These are phyloP conservation scores for Paecilomyces niveus DNA, from an alignment of 2,329 filamentous ascomycete genomes.

Conservation along the genomic window DNA sequence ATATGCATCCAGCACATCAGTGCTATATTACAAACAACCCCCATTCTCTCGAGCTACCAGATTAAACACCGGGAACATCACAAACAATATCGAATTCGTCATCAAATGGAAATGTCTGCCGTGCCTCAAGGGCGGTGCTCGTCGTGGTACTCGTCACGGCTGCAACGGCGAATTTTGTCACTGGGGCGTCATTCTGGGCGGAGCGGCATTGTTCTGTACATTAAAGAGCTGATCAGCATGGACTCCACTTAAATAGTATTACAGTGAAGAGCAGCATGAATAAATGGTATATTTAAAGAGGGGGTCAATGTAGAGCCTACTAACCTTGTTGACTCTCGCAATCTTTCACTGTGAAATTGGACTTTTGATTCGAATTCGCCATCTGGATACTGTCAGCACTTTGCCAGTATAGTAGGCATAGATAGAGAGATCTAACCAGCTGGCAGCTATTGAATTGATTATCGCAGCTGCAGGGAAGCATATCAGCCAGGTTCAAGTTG, in stretches of 20 bases:
- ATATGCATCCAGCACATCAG: not conserved
- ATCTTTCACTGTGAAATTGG: conserved; percentile 9
- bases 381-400: conserved; percentile 2
- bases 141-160: not conserved
- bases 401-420: not conserved
- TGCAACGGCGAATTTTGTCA: not conserved
- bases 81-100: conserved; percentile 14
- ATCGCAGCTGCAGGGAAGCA: conserved; percentile 10
- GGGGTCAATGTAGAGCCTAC: not conserved
- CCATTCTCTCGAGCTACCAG: not conserved
- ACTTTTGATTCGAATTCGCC: conserved; percentile 8
- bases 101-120: conserved; percentile 10
- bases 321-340: conserved; percentile 11
- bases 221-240: not conserved
- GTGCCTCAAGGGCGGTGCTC: not conserved
- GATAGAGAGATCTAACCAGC: conserved; percentile 2
- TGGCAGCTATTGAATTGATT: conserved; percentile 16
- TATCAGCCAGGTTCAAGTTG: not conserved
- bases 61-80: conserved; percentile 6
- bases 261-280: not conserved
- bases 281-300: not conserved
- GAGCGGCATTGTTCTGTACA: not conserved
- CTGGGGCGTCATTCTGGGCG: not conserved
- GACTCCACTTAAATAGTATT: too few species aligned
- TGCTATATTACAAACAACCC: not conserved